phyloP scores from a whole-genome alignment of 2,329 filamentous ascomycete species.

The Botrytis cinerea region DNA sequence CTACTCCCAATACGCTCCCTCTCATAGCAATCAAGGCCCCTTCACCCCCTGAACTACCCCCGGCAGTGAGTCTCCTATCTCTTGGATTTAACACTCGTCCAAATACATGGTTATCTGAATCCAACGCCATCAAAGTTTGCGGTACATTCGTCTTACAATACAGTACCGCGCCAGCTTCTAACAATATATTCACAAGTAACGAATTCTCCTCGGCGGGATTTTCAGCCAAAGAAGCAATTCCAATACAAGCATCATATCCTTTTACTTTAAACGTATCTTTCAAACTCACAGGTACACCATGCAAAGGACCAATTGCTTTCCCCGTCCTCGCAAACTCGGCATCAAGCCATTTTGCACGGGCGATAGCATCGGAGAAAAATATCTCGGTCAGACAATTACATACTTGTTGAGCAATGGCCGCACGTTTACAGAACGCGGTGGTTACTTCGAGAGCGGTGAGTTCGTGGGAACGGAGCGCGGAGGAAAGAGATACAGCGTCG shows the following conservation, averaged over 20 bases:
- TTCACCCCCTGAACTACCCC: conserved; percentile 64
- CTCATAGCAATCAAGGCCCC: conserved; percentile 59
- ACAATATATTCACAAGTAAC: neutral
- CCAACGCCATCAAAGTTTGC: conserved; percentile 55
- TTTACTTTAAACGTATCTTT: neutral
- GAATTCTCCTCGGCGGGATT: neutral
- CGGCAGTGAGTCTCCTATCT: conserved; percentile 59
- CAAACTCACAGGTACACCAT: neutral
- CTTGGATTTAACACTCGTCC: conserved; percentile 63
- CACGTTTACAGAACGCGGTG: neutral
- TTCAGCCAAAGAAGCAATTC: neutral
- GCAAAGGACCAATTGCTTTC: neutral
- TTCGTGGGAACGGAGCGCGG: neutral
- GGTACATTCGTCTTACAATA: conserved; percentile 72
- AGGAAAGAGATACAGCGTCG: neutral
- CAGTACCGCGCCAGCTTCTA: neutral
- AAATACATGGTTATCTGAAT: conserved; percentile 62
- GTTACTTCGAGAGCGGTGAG: conserved; percentile 3
- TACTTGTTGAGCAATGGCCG: neutral
- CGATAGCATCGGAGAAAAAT: neutral
- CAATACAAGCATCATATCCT: neutral
- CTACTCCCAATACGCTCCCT: conserved; percentile 58
- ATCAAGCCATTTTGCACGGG: neutral
- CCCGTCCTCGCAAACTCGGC: neutral
- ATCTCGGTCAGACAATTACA: conserved; percentile 1